Percentiles rank a stretch among this genome's conserved stretches.
Conservation (phyloP, 768 basidiomycete species). For the Tylopilus sp. region DNA sequence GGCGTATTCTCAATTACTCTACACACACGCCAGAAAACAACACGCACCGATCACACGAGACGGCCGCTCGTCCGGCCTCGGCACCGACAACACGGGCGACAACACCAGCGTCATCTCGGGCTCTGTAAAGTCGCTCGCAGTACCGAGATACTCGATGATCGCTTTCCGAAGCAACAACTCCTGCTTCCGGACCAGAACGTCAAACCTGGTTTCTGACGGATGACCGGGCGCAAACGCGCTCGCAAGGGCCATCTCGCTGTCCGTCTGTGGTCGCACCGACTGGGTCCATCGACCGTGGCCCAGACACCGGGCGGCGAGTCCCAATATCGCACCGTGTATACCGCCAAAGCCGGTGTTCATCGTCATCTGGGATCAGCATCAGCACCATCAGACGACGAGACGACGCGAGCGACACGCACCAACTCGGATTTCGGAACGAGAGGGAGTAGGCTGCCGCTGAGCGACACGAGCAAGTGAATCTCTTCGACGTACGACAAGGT, state of each 20-base stretch:
- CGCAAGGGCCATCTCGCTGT: constrained; percentile 58
- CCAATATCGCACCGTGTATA: constrained; percentile 75
- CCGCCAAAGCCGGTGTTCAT: constrained; percentile 79
- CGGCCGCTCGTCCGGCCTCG: constrained; percentile 54
- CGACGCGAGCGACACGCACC: constrained; percentile 41
- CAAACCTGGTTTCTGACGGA: constrained; percentile 55
- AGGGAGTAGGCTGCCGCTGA: constrained; percentile 67
- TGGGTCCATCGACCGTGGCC: constrained; percentile 56
- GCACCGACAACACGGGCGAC: constrained; percentile 59
- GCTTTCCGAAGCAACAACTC: constrained; percentile 59
- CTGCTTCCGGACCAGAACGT: constrained; percentile 50
- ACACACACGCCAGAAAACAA: background rate
- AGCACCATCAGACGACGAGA: background rate
- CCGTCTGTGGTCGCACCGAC: constrained; percentile 58
- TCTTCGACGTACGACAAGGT: constrained; percentile 72
- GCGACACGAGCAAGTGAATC: constrained; percentile 70
- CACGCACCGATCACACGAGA: constrained; percentile 55
- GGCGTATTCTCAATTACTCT: background rate
- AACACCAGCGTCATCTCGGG: constrained; percentile 70
- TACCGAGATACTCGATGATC: constrained; percentile 64
- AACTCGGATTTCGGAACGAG: constrained; percentile 74
- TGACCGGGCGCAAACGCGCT: constrained; percentile 53
- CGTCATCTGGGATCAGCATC: constrained; percentile 39
- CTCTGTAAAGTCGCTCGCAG: constrained; percentile 75
- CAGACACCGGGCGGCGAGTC: constrained; percentile 70